phyloP scores from a whole-genome alignment of 2,329 filamentous ascomycete species.

The Tympanopsis confertula region DNA sequence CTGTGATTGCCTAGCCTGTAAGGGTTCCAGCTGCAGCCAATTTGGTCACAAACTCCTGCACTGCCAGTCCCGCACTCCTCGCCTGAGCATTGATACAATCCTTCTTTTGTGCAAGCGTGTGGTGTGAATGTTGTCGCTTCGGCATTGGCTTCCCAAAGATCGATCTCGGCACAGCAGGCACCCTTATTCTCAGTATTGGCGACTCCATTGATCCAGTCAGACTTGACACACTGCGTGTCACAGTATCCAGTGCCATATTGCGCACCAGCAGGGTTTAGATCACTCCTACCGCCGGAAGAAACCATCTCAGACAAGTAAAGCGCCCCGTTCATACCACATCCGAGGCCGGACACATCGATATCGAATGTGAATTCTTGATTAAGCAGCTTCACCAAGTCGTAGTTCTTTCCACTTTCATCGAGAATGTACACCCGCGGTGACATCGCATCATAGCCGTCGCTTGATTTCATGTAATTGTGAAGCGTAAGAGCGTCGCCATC shows the following conservation, averaged over 20 bases:
- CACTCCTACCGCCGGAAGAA: slow-evolving; percentile 44
- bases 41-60: slow-evolving; percentile 28
- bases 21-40: slow-evolving; percentile 30
- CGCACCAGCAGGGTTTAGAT: slow-evolving; percentile 43
- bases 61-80: slow-evolving; percentile 5
- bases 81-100: slow-evolving; percentile 14
- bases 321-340: slow-evolving; percentile 56
- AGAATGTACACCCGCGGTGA: slow-evolving; percentile 45
- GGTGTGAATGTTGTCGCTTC: slow-evolving; percentile 30
- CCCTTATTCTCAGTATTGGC: slow-evolving; percentile 44
- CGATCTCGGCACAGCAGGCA: slow-evolving; percentile 58
- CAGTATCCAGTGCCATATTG: slow-evolving; percentile 54
- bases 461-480: neutral
- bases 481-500: neutral
- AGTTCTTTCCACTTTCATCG: slow-evolving; percentile 36
- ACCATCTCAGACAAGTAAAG: slow-evolving; percentile 54
- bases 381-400: slow-evolving; percentile 46
- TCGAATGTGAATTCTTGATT: slow-evolving; percentile 54
- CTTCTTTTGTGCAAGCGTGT: slow-evolving; percentile 28
- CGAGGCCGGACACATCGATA: slow-evolving; percentile 50
- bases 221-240: slow-evolving; percentile 43
- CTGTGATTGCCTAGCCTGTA: slow-evolving; percentile 17
- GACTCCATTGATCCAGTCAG: slow-evolving; percentile 34
- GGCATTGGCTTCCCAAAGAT: slow-evolving; percentile 42
- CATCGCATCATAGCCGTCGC: neutral